A percentile compares a stretch with the other conserved stretches of the same genome.
These are phyloP conservation scores for Polychytrium aggregatum DNA, from an alignment of 192 early-diverging fungal genomes.

Conservation along the genomic window DNA sequence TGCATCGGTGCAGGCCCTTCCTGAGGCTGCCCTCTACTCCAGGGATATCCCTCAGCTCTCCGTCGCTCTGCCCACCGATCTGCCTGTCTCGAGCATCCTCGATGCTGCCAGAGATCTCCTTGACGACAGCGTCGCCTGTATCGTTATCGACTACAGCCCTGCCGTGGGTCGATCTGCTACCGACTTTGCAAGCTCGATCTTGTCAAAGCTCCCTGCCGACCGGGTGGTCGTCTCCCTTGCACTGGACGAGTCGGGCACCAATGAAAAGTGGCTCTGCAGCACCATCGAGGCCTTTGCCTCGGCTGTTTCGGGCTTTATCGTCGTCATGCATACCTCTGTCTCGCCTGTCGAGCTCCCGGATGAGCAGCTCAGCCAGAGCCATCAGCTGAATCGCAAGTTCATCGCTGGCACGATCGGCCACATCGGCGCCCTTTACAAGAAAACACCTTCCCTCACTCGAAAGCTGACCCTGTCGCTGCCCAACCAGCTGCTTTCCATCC, in stretches of 20 bases:
- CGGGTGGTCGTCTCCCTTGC: constrained; percentile 7
- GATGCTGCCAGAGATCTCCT: constrained; percentile 6
- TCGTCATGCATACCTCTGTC: neutral
- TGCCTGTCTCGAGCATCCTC: neutral
- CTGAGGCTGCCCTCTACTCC: no score
- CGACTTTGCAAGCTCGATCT: neutral
- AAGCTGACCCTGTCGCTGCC: neutral
- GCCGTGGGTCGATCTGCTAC: neutral
- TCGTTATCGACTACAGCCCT: constrained; percentile 6
- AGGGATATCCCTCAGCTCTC: neutral
- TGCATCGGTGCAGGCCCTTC: no score
- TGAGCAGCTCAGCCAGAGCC: neutral
- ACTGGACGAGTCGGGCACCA: neutral
- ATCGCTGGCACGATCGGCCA: neutral
- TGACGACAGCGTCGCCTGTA: constrained; percentile 12
- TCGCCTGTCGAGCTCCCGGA: neutral
- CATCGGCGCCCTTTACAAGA: neutral
- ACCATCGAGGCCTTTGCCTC: neutral
- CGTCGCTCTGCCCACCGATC: neutral
- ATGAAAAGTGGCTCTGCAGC: neutral
- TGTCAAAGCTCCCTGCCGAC: constrained; percentile 4
- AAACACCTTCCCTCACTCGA: neutral
- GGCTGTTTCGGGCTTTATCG: neutral
- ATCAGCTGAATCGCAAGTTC: neutral
- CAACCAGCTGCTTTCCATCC: neutral